Conservation (phyloP, 2,329 filamentous ascomycete species). For the Colletotrichum graminicola region DNA sequence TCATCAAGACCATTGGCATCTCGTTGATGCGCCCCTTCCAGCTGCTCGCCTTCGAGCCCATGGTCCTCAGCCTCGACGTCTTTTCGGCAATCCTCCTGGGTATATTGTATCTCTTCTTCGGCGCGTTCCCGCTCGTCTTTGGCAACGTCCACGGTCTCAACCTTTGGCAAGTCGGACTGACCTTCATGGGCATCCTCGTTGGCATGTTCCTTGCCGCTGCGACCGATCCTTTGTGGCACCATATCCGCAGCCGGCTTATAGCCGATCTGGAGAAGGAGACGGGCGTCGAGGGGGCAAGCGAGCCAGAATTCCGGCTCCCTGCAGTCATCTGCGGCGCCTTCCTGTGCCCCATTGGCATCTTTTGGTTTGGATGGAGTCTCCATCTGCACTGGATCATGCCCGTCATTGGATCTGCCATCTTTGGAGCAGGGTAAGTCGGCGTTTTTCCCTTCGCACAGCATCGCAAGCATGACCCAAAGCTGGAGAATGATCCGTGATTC, state of each 20-base stretch:
- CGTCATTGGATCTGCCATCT: conserved; percentile 78
- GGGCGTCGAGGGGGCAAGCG: conserved; percentile 68
- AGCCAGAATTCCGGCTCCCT: conserved; percentile 89
- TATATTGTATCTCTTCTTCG: conserved; percentile 91
- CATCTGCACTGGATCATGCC: conserved; percentile 83
- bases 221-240: conserved; percentile 75
- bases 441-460: conserved; percentile 36
- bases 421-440: conserved; percentile 74
- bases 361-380: conserved; percentile 93
- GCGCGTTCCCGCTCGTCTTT: conserved; percentile 87
- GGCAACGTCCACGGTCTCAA: conserved; percentile 79
- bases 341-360: conserved; percentile 83
- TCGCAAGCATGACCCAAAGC: conserved; percentile 36
- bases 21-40: conserved; percentile 80
- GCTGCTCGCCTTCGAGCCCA: conserved; percentile 84
- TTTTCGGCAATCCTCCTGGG: conserved; percentile 89
- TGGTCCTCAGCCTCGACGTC: conserved; percentile 85
- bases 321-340: conserved; percentile 80
- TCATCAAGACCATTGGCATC: conserved; percentile 69
- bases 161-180: conserved; percentile 82
- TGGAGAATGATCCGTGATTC: conserved; percentile 38
- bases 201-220: conserved; percentile 75
- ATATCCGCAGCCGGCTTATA: conserved; percentile 69
- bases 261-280: conserved; percentile 63
- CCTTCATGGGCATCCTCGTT: conserved; percentile 78